Base-by-base conservation (phyloP, 257 asterid species). In the Penstemon eatonii region DNA sequence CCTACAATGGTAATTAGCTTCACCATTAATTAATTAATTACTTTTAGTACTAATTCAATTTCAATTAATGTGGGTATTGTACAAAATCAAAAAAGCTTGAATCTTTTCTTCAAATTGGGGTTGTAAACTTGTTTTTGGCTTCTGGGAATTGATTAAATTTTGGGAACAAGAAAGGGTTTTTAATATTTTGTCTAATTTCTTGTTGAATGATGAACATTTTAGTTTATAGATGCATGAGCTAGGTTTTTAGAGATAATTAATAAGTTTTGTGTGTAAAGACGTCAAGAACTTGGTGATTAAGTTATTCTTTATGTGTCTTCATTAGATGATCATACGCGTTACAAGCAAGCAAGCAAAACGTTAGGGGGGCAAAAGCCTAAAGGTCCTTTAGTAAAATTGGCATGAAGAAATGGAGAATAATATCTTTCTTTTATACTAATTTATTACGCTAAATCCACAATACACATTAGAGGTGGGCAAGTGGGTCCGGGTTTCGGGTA, bases 1-100 rank as follows among this genome's bases (percentile, higher is more conserved):
- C 87, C 91, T 13, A 85, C 73, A 59, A 85, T 68, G 44, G 91
- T 85, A 25, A 25, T 25, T 7, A 83, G 69, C 84, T 79, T 83
- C 76, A 85, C 68, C 89, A 85, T 83, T 42, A 9, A 60, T 38
- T 25, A 25, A 25, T 25, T 25, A 25, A 25, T 25, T 25, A 25
- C 33, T 25, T n/a, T 6, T 39, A 36, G 46, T 37, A 38, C 25
- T 11, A 15, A 10, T 49, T 10, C 33, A 25, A 25, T 25, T 25
- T 25, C 33, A 25, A 25, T 25, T 25, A 25, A 25, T 2, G 33
- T 1, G 33, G 2, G 33, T 0, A 25, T 1, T 25, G 33, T 25
- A 25, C 33, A 25, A 25, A 25, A 25, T 1, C 33, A 25, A 0
- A 25, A 25, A 25, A 25, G 33, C 33, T 25, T 2, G 33, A 25